Evolutionary conservation across 257 asterid genomes (phyloP).

Genomic region (Handroanthus guayacan): DNA sequence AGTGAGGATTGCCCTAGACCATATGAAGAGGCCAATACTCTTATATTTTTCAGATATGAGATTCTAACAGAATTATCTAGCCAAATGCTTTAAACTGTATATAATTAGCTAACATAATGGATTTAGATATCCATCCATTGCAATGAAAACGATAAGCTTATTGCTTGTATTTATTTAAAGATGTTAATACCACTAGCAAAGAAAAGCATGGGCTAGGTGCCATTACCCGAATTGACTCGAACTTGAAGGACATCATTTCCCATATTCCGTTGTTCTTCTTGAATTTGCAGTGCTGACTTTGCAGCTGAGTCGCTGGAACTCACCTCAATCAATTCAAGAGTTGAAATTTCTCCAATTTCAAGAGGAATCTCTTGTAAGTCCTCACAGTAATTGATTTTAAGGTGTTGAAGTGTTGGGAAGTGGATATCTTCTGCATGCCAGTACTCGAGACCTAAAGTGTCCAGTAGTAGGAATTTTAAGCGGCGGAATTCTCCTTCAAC

Average conservation of each 20-base stretch:
- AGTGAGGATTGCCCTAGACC: too few relatives aligned
- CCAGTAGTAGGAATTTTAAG: constrained; percentile 21
- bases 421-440: constrained; percentile 29
- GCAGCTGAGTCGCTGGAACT: not conserved
- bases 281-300: constrained; percentile 12
- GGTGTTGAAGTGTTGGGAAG: constrained; percentile 25
- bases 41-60: too few relatives aligned
- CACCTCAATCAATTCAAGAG: constrained; percentile 19
- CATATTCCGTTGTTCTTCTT: not conserved
- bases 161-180: too few relatives aligned
- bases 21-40: too few relatives aligned
- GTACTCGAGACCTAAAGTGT: constrained; percentile 19
- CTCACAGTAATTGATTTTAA: not conserved
- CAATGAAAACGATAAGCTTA: too few relatives aligned
- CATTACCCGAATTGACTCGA: not conserved
- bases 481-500: constrained; percentile 20
- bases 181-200: too few relatives aligned
- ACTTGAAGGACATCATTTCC: constrained; percentile 25
- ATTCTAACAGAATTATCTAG: too few relatives aligned
- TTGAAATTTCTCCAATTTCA: constrained; percentile 23
- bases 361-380: constrained; percentile 24
- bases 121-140: too few relatives aligned
- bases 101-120: too few relatives aligned
- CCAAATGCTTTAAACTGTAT: too few relatives aligned
- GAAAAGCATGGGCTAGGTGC: too few relatives aligned